Conservation (phyloP, 139 green algal species). For the Chlorella sorokiniana region DNA sequence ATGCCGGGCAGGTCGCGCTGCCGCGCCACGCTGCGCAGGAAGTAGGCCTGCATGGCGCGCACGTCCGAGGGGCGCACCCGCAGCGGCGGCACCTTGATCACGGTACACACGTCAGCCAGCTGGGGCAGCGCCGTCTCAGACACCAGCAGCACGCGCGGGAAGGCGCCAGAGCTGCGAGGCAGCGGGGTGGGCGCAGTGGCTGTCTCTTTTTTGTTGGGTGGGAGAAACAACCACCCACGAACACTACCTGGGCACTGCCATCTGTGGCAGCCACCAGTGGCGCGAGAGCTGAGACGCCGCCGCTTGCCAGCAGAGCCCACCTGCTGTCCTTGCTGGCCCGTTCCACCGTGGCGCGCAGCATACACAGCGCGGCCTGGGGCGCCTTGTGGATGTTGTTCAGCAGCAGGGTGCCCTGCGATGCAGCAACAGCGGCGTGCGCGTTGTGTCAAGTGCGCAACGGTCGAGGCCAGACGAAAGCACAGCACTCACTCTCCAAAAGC, state of each 20-base stretch:
- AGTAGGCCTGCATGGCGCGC: constrained; percentile 58
- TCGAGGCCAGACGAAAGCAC: not conserved
- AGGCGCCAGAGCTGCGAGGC: not conserved
- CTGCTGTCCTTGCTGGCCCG: not conserved
- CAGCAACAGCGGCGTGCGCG: not conserved
- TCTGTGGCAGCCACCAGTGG: too few relatives aligned
- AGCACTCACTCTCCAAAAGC: not conserved
- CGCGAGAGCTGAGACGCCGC: too few relatives aligned
- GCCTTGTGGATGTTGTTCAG: constrained; percentile 75
- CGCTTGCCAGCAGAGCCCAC: not conserved
- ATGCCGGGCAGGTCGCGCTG: constrained; percentile 27
- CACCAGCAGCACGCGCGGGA: constrained; percentile 55
- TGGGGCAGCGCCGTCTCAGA: constrained; percentile 35
- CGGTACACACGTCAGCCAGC: constrained; percentile 43
- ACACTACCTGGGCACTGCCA: too few relatives aligned
- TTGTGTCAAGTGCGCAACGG: too few relatives aligned
- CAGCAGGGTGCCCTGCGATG: constrained; percentile 58
- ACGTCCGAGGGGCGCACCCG: constrained; percentile 73
- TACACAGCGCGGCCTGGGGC: constrained; percentile 9
- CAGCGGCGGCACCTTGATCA: constrained; percentile 76
- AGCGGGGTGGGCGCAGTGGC: not conserved
- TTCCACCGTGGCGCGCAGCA: constrained; percentile 18
- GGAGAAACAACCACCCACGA: too few relatives aligned
- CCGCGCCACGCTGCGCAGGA: constrained; percentile 44
- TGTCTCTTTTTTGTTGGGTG: too few relatives aligned